Evolutionary conservation across 2,329 filamentous ascomycete species (phyloP), one percentile per base, ranked within the genome.

Genomic region (Cladosporium sp.): DNA sequence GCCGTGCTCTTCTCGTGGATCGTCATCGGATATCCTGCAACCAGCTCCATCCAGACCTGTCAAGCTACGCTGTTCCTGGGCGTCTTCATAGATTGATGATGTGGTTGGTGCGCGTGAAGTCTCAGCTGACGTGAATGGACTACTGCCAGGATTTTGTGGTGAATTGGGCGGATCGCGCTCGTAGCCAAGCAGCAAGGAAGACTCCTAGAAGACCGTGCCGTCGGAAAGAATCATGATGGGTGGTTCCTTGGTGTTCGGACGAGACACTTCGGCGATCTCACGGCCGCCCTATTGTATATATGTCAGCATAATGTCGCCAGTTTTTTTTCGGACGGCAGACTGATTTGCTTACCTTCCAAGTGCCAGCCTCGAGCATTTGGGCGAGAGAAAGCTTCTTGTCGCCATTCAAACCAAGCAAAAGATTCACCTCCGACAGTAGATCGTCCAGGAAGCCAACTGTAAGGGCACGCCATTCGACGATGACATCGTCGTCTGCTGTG

Each of bases 141-240:
- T 49, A 25, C 20, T 30, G 20, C 42, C 42, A 15, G 42, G 42
- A 38, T 39, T 45, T 15, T 14, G 20, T 2, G 54, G 20, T 9
- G 47, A 43, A 38, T 17, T 51, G 15, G 62, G 64, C 39, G 61
- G 63, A 59, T 66, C 65, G 60, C 58, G 43, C 39, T 63, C 63
- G 63, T 66, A 70, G 51, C 65, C 67, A 56, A 59, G 54, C 49
- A 65, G 59, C 64, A 70, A 52, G 42, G 60, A 66, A 60, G 60
- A 59, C 62, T 67, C 64, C 69, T 85, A 96, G 73, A 99, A 97
- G 65, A 99, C 90, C 22, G 94, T 97, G 62, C 94, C 94, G 73
- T 99, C 94, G 64, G 91, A 96, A 66, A 96, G 84, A 67, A 97
- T 97, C 77, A 97, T 87, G 70, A 99, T 97, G 4, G 94, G 94